phyloP scores from a whole-genome alignment of 2,329 filamentous ascomycete species.

The Fusarium pseudograminearum region DNA sequence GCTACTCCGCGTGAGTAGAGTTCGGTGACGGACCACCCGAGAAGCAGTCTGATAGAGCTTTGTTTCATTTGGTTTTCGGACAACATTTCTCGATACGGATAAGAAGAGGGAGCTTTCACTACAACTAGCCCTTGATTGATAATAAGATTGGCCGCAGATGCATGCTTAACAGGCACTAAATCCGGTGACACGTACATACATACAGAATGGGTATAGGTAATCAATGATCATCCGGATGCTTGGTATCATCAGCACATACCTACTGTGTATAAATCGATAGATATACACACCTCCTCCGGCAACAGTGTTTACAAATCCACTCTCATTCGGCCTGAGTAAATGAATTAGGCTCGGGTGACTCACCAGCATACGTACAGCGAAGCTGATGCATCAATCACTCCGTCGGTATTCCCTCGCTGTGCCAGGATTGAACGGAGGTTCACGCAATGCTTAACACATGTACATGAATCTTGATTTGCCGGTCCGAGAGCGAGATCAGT shows the following conservation, averaged over 20 bases:
- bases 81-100: constrained; percentile 11
- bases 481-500: neutral
- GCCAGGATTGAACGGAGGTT: neutral
- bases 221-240: neutral
- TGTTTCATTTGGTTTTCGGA: constrained; percentile 9
- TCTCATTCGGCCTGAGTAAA: neutral
- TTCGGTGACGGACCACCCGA: constrained; percentile 24
- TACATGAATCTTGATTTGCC: neutral
- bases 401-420: neutral
- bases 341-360: neutral
- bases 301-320: neutral
- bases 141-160: neutral
- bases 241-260: neutral
- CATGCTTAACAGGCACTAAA: neutral
- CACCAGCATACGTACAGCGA: neutral
- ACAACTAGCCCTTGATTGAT: neutral
- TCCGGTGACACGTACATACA: neutral
- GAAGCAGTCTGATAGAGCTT: neutral
- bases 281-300: neutral
- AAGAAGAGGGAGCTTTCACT: neutral
- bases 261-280: neutral
- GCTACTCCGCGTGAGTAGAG: constrained; percentile 18
- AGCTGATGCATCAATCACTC: neutral
- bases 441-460: neutral
- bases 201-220: constrained; percentile 4